These are phyloP conservation scores for Plasmodium knowlesi DNA, from an alignment of 169 alveolate genomes.

Conservation along the genomic window DNA sequence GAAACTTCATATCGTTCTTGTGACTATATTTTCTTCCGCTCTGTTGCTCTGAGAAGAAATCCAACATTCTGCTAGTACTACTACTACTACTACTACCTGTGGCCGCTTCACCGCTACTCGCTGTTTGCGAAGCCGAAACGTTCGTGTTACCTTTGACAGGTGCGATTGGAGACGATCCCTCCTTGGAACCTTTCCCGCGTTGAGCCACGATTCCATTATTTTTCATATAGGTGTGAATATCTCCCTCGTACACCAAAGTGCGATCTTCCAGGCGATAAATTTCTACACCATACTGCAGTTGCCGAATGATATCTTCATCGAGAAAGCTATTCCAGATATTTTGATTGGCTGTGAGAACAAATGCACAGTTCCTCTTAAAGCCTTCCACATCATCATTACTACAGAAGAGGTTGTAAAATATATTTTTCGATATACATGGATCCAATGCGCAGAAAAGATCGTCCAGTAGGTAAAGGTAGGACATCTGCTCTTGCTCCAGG, in stretches of 20 bases:
- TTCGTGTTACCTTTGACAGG: too few relatives aligned
- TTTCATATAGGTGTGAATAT: conserved; percentile 1
- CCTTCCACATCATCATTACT: conserved; percentile 3
- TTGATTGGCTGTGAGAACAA: conserved; percentile 37
- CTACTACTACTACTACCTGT: too few relatives aligned
- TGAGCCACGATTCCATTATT: not conserved
- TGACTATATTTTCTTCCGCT: not conserved
- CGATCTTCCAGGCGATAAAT: conserved; percentile 21
- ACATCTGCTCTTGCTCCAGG: not conserved
- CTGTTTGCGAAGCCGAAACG: too few relatives aligned
- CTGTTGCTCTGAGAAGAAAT: not conserved
- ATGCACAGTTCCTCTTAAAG: conserved; percentile 8
- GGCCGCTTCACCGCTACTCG: too few relatives aligned
- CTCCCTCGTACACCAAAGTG: conserved; percentile 19
- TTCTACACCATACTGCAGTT: conserved; percentile 40
- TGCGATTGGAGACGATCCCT: not conserved
- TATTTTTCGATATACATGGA: conserved; percentile 77
- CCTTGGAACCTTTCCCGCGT: not conserved
- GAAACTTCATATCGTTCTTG: not conserved
- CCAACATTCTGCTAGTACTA: not conserved
- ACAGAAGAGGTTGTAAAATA: conserved; percentile 80
- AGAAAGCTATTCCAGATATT: conserved; percentile 23
- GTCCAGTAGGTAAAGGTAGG: conserved; percentile 74
- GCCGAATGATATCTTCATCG: not conserved
- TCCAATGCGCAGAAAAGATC: conserved; percentile 81